Evolutionary conservation across 495 filamentous ascomycete genomes (phyloP), one percentile per base, ranked within the genome.

Genomic region (Darksidea phi): DNA sequence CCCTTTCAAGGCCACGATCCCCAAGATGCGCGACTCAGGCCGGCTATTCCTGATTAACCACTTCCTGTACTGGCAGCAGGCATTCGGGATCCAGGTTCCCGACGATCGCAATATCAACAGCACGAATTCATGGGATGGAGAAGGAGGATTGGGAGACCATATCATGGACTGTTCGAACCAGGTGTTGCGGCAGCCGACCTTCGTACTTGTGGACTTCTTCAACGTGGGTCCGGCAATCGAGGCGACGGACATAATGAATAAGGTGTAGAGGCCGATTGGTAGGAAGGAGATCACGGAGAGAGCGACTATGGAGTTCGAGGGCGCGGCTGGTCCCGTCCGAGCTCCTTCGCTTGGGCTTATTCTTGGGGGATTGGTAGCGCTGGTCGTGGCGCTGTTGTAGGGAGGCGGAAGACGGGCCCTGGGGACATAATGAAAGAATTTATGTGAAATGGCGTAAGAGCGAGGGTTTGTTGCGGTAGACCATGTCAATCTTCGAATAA

Each of bases 31-130:
- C 10, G 13, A 46, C 3, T 45, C 51, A 1, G 67, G 64, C 13
- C 46, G 61, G 21, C 57, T 75, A 54, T 68, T 71, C 45, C 37
- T 75, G 15, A 70, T 73, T 69, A 75, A 75, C 61, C 73, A 74
- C 60, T 71, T 74, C 56, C 45, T 73, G 32, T 63, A 71, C 58
- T 56, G 57, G 46, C 46, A 64, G 18, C 57, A 67, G 37, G 61
- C 56, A 0, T 71, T 72, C 36, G 57, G 61, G 17, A 68, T 75
- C 42, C 60, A 72, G 42, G 57, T 70, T 15, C 71, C 71, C 5
- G 67, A 67, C 25, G 48, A 68, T 53, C 61, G 69, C 47, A 58
- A 56, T n/a, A 43, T 69, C 25, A 66, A 63, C 18, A 46, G 24
- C 3, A 73, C 65, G 24, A 70, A 69, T n/a, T 48, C 59, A 11